These are phyloP conservation scores for Fusarium floridanum DNA, from an alignment of 2,329 filamentous ascomycete genomes.

Conservation along the genomic window DNA sequence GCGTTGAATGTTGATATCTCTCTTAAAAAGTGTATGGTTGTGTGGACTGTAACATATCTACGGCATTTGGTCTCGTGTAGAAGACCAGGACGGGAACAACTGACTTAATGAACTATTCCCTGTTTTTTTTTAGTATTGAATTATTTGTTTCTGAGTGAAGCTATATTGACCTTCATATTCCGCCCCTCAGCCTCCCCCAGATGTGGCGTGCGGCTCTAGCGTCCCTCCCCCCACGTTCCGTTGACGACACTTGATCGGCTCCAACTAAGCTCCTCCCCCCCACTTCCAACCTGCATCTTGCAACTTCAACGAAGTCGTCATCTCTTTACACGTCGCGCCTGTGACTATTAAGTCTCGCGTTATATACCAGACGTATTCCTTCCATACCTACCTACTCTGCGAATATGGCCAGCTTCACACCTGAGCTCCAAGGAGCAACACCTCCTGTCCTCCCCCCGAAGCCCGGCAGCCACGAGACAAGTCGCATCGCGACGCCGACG, in stretches of 20 bases:
- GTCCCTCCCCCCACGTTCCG: constrained; percentile 27
- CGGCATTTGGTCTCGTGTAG: constrained; percentile 19
- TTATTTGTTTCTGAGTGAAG: not conserved
- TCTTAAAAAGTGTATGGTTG: constrained; percentile 19
- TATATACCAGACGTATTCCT: not conserved
- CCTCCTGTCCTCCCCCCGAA: constrained; percentile 81
- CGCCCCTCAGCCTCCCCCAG: not conserved
- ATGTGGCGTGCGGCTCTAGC: constrained; percentile 3
- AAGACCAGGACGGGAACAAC: constrained; percentile 9
- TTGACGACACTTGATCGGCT: not conserved
- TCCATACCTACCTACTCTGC: not conserved
- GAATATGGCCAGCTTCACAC: constrained; percentile 48
- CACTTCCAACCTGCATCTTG: constrained; percentile 22
- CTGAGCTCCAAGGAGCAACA: constrained; percentile 48
- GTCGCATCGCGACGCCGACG: constrained; percentile 74
- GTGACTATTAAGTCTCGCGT: not conserved
- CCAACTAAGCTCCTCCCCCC: constrained; percentile 19
- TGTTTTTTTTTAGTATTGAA: not conserved
- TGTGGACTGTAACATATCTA: constrained; percentile 32
- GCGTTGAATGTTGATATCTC: constrained; percentile 29
- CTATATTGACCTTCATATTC: not conserved
- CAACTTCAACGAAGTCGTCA: constrained; percentile 16
- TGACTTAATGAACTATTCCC: constrained; percentile 15
- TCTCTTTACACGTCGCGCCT: not conserved
- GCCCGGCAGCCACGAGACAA: constrained; percentile 76